Evolutionary conservation across 2,329 filamentous ascomycete species (phyloP).

Genomic region (Aspergillus versicolor): DNA sequence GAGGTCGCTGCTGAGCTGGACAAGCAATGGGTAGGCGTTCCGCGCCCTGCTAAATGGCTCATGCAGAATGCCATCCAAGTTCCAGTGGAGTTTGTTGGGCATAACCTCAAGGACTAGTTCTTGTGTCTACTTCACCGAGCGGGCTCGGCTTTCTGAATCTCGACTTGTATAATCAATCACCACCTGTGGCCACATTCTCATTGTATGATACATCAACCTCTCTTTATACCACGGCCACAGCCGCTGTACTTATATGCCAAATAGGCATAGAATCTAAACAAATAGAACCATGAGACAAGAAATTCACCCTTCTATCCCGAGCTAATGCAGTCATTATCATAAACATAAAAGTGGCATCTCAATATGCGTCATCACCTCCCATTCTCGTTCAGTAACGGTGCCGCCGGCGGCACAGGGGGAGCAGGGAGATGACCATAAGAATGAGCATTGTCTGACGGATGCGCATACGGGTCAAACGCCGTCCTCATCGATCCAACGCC

Average conservation of each 20-base stretch:
- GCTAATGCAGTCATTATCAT: conserved; percentile 10
- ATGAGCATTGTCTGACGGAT: conserved; percentile 7
- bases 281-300: conserved; percentile 7
- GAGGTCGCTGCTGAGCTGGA: conserved; percentile 36
- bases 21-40: conserved; percentile 27
- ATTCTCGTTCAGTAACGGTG: conserved; percentile 25
- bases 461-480: conserved; percentile 34
- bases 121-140: background rate
- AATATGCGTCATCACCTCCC: conserved; percentile 9
- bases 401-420: conserved; percentile 15
- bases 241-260: background rate
- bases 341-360: background rate
- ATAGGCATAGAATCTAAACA: background rate
- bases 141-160: background rate
- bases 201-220: conserved; percentile 6
- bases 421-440: conserved; percentile 3
- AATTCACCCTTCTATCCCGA: conserved; percentile 9
- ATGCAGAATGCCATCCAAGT: conserved; percentile 35
- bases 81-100: conserved; percentile 20
- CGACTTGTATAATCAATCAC: background rate
- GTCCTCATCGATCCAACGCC: conserved; percentile 49
- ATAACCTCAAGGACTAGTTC: background rate
- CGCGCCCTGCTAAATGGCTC: conserved; percentile 29
- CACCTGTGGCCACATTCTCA: background rate
- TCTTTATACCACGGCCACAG: background rate